Conservation (phyloP, 140 eudicot species). For the Ambrosia hybrid region DNA sequence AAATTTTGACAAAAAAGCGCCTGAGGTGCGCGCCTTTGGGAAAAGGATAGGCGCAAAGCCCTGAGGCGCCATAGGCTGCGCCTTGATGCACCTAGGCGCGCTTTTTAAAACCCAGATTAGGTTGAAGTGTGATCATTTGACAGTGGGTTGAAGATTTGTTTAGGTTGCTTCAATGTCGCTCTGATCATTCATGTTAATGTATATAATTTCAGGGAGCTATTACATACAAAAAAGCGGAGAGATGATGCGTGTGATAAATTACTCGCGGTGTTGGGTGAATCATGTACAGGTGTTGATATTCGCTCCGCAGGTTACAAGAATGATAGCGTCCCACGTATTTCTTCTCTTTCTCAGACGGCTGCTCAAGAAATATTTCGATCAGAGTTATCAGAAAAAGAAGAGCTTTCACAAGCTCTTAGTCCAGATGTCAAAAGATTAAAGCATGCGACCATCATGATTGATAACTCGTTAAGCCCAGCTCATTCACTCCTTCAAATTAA, state of each 20-base stretch:
- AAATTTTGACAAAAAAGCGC: too few species aligned
- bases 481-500: constrained; percentile 78
- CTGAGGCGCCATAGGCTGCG: too few species aligned
- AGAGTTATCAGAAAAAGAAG: constrained; percentile 51
- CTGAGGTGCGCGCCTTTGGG: too few species aligned
- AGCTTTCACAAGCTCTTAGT: constrained; percentile 63
- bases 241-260: constrained; percentile 54
- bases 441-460: constrained; percentile 51
- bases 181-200: constrained; percentile 4
- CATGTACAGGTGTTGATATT: constrained; percentile 73
- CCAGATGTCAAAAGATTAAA: constrained; percentile 56
- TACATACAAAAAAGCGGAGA: constrained; percentile 74
- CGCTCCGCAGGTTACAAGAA: constrained; percentile 55
- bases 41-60: too few species aligned
- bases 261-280: constrained; percentile 59
- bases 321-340: constrained; percentile 45
- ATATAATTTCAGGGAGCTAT: constrained; percentile 56
- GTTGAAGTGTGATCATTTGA: too few species aligned
- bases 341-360: constrained; percentile 64
- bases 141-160: too few species aligned
- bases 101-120: too few species aligned
- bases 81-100: too few species aligned
- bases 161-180: background rate
- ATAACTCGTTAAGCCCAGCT: constrained; percentile 76
- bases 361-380: constrained; percentile 64